Conservation (phyloP, 331 rosid species). For the Phaseolus coccineus region DNA sequence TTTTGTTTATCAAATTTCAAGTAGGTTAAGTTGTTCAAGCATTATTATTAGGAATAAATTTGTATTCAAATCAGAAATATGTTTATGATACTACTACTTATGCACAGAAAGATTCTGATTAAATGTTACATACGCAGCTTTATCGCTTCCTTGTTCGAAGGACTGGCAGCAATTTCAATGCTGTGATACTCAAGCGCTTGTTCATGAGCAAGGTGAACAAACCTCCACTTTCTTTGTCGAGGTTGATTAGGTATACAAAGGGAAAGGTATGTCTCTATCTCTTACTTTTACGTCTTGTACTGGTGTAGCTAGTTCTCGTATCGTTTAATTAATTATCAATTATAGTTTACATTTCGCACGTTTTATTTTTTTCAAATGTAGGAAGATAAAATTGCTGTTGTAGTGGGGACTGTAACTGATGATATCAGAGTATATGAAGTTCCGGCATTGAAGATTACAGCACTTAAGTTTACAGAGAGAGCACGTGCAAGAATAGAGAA, state of each 20-base stretch:
- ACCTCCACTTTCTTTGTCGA: slow-evolving; percentile 80
- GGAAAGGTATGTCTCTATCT: slow-evolving; percentile 60
- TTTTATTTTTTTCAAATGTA: slow-evolving; percentile 2
- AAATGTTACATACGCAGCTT: slow-evolving; percentile 53
- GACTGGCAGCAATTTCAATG: slow-evolving; percentile 79
- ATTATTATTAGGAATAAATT: neutral
- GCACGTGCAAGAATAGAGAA: slow-evolving; percentile 91
- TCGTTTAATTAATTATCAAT: neutral
- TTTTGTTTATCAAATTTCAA: neutral
- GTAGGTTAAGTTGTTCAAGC: neutral
- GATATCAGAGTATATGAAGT: slow-evolving; percentile 80
- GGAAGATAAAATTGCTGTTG: slow-evolving; percentile 69
- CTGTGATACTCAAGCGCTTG: slow-evolving; percentile 77
- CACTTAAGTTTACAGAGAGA: slow-evolving; percentile 80
- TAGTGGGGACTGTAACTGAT: slow-evolving; percentile 78
- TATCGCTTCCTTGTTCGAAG: slow-evolving; percentile 80
- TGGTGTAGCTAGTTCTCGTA: neutral
- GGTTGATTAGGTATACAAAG: slow-evolving; percentile 54
- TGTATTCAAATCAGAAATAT: neutral
- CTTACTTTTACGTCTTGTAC: neutral
- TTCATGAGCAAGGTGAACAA: slow-evolving; percentile 91
- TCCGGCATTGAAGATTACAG: slow-evolving; percentile 71
- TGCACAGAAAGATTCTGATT: slow-evolving; percentile 34
- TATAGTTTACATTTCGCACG: neutral
- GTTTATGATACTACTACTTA: neutral